Base-by-base conservation (phyloP, 805 yeast genomes). In the Blastobotrys muscicola region DNA sequence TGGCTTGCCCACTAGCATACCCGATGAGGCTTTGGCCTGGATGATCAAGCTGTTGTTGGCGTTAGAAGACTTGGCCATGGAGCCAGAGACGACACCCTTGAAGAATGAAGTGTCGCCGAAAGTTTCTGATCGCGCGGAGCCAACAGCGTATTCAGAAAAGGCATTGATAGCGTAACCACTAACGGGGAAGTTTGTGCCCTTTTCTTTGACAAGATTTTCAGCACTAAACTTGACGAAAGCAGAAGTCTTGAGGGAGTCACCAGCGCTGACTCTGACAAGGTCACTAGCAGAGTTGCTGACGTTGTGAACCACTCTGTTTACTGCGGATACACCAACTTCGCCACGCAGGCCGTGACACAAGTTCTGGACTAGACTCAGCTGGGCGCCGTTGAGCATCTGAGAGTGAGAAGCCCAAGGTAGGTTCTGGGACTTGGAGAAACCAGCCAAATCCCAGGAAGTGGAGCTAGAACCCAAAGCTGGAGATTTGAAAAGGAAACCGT, bases 221-320 rank as follows among this genome's bases (percentile, higher is more conserved):
- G 61, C 46, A 10, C 54, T 48, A 38, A 65, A 63, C 40, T 67
- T 64, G 37, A 74, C 66, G 20, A 69, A 56, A 2, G 80, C 44
- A 6, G 78, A 64, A 23, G 72, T 67, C 57, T 85, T 89, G 48
- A 74, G 64, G 46, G 75, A 71, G 45, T 80, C 73, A 9, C 82
- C 82, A 1, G 89, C 76, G 31, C 70, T 72, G 8, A 75, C 70
- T 37, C 90, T 77, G 20, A 78, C 65, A 26, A 72, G 65, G 54
- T 78, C 82, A 36, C 78, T 68, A 4, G 85, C 82, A 26, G 71
- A 52, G 14, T 57, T 58, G 38, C 58, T 70, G 23, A 69, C 68
- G 43, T 76, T 74, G 39, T 72, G 67, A 12, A 82, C 64, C 16
- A 74, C 69, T 53, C 92, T 71, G 52, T 74, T 75, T 1, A 70